A percentile compares a stretch with the other conserved stretches of the same genome.
phyloP scores from a whole-genome alignment of 768 basidiomycete species.

The Naganishia vaughanmartiniae region DNA sequence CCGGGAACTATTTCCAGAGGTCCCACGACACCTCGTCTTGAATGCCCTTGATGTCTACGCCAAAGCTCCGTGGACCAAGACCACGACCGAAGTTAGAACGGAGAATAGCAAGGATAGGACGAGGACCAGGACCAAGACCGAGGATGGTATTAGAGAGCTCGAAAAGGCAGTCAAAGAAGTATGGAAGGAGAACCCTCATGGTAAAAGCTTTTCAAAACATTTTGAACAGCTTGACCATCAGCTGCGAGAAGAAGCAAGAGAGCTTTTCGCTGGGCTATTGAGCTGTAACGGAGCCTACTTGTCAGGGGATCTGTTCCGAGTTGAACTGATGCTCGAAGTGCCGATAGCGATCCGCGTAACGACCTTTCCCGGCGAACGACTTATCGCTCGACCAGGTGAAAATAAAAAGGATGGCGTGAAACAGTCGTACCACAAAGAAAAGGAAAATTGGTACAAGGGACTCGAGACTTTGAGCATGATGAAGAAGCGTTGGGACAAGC shows the following conservation, averaged over 20 bases:
- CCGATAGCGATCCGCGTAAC: constrained; percentile 4
- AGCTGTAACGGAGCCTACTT: neutral
- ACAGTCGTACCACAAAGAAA: neutral
- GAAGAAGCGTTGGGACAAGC: neutral
- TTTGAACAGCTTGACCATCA: neutral
- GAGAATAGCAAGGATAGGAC: too few relatives aligned
- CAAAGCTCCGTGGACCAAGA: neutral
- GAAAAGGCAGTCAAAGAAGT: neutral
- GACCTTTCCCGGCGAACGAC: constrained; percentile 15
- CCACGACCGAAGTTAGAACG: too few relatives aligned
- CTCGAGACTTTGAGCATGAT: neutral
- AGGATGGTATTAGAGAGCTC: neutral
- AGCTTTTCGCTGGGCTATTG: constrained; percentile 1
- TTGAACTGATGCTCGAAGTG: constrained; percentile 4
- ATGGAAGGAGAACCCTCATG: neutral
- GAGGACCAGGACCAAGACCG: neutral
- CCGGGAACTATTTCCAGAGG: neutral
- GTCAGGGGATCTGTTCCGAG: constrained; percentile 1
- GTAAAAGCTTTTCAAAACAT: neutral
- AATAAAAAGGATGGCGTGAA: neutral
- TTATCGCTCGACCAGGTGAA: neutral
- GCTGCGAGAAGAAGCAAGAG: neutral
- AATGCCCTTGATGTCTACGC: neutral
- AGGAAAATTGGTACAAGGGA: constrained; percentile 1
- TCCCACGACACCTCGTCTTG: neutral